Conservation (phyloP, 148 eudicot genomes). For the Cornus controversa region DNA sequence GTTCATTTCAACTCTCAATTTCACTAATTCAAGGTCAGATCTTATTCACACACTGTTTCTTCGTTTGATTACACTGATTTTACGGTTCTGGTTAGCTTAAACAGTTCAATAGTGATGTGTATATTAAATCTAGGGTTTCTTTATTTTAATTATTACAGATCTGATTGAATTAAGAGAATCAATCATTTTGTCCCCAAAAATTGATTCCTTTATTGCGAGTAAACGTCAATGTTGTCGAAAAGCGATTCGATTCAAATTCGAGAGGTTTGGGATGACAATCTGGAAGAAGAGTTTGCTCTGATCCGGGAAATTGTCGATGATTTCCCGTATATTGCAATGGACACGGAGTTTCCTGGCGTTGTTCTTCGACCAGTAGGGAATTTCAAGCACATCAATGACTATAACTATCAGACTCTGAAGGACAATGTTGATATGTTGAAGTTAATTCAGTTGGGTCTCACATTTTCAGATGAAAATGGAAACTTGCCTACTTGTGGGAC, state of each 20-base stretch:
- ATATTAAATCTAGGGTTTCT: neutral
- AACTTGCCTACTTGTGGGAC: slow-evolving; percentile 43
- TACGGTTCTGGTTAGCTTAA: slow-evolving; percentile 1
- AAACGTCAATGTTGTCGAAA: slow-evolving; percentile 16
- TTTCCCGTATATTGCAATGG: slow-evolving; percentile 49
- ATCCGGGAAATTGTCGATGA: slow-evolving; percentile 40
- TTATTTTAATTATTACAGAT: slow-evolving; percentile 13
- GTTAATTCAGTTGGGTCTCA: slow-evolving; percentile 42
- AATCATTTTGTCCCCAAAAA: slow-evolving; percentile 3
- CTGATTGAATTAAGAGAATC: slow-evolving; percentile 22
- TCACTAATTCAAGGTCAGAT: slow-evolving; percentile 34
- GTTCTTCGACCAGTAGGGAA: slow-evolving; percentile 38
- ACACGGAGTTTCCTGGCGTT: slow-evolving; percentile 49
- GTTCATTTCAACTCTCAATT: neutral
- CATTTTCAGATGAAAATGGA: slow-evolving; percentile 44
- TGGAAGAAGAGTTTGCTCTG: slow-evolving; percentile 38
- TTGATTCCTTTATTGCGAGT: neutral
- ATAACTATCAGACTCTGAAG: slow-evolving; percentile 38
- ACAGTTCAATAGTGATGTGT: neutral
- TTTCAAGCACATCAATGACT: slow-evolving; percentile 38
- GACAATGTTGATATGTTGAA: slow-evolving; percentile 53
- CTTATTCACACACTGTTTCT: slow-evolving; percentile 6
- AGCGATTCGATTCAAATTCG: slow-evolving; percentile 38
- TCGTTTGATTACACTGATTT: neutral
- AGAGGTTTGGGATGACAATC: slow-evolving; percentile 44